Evolutionary conservation across 768 basidiomycete species (phyloP), one percentile per base, ranked within the genome.

Genomic region (Lyophyllum semitale): DNA sequence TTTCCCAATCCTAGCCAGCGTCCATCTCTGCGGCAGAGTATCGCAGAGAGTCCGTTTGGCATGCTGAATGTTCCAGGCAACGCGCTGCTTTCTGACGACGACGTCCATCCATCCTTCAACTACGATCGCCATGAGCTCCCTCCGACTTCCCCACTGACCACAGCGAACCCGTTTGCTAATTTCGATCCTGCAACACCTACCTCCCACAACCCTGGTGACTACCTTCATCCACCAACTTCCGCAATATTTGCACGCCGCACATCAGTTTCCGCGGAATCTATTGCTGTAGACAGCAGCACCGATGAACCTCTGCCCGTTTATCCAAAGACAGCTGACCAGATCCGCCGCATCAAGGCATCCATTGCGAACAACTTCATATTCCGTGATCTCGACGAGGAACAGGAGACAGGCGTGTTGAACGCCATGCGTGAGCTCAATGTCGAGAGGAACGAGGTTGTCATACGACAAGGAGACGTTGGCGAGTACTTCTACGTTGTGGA

Each of bases 401-500:
- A 98, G 71, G 89, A 92, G 71, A 84, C 84, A 0, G 94, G 95
- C 42, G 96, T 95, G 18, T 77, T 98, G 22, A 90, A 89, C 52
- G 97, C 97, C 23, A 98, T 99, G 95, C 89, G 89, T 69, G 97
- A 99, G 73, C 81, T 85, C 43, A 77, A 72, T 6, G 85, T 92
- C 13, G 74, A 71, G 27, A 76, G 82, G 58, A 87, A 88, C 58
- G 88, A 95, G 61, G 87, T 95, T n/a, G 88, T 99, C 58, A 98
- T 99, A 62, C 84, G 91, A 47, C 97, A 99, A 71, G 97, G 97
- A 44, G 95, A 97, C 62, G 91, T 93, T 18, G 97, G 97, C 51
- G 95, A 98, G 64, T 95, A 87, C 73, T 98, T 98, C 71, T 99
- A 99, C 72, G 92, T 98, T 50, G 94, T 98, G 59, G 97, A 98